A percentile compares a stretch with the other conserved stretches of the same genome.
phyloP scores from a whole-genome alignment of 2,329 filamentous ascomycete species.

The Aspergillus pseudoviridinutans region DNA sequence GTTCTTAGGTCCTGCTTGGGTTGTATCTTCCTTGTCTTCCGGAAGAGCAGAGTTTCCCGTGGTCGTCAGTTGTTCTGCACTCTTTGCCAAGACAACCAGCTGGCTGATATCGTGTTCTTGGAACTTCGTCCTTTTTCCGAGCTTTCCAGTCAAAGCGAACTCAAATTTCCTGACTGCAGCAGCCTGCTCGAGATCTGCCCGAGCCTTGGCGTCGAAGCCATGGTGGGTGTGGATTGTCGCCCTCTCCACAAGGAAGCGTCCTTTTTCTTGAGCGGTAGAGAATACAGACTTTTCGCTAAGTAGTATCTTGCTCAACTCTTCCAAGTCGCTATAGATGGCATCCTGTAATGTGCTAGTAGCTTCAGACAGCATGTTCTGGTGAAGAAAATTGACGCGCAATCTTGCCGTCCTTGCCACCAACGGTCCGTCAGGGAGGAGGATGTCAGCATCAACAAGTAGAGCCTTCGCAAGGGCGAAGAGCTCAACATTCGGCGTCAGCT shows the following conservation, averaged over 20 bases:
- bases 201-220: conserved; percentile 72
- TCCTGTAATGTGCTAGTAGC: conserved; percentile 57
- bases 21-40: conserved; percentile 19
- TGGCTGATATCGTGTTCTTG: conserved; percentile 62
- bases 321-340: conserved; percentile 57
- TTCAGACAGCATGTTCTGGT: conserved; percentile 65
- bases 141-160: conserved; percentile 77
- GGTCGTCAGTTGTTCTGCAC: conserved; percentile 43
- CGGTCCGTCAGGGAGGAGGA: conserved; percentile 42
- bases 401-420: conserved; percentile 54
- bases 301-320: conserved; percentile 44
- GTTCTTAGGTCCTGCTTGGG: conserved; percentile 56
- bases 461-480: conserved; percentile 73
- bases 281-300: conserved; percentile 18
- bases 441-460: conserved; percentile 48
- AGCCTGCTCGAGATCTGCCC: conserved; percentile 66
- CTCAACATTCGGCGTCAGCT: conserved; percentile 77
- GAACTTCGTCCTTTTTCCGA: conserved; percentile 62
- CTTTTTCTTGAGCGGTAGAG: conserved; percentile 48
- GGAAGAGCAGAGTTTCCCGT: conserved; percentile 1
- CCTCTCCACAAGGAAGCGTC: conserved; percentile 74
- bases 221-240: conserved; percentile 81
- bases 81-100: conserved; percentile 84
- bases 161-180: conserved; percentile 64
- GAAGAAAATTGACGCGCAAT: conserved; percentile 69